These are phyloP conservation scores for Phytopythium sindhum DNA, from an alignment of 352 stramenopile species.

Conservation along the genomic window DNA sequence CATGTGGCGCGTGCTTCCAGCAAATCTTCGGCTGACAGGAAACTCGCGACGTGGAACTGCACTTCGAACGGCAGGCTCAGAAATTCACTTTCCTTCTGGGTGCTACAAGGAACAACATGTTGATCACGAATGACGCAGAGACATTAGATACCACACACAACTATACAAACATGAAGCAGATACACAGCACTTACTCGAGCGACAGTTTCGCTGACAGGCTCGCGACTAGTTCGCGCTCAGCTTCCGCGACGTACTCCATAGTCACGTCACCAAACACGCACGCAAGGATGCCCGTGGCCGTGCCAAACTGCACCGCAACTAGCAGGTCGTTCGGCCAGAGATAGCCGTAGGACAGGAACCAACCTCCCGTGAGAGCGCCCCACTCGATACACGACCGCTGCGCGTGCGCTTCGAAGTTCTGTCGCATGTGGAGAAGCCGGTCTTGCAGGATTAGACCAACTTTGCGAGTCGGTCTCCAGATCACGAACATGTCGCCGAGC, in stretches of 20 bases:
- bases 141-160: neutral
- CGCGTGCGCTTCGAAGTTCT: slow-evolving; percentile 56
- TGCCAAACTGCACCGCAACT: slow-evolving; percentile 73
- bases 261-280: slow-evolving; percentile 74
- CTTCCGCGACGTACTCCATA: slow-evolving; percentile 57
- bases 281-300: slow-evolving; percentile 55
- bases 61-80: slow-evolving; percentile 78
- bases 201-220: slow-evolving; percentile 34
- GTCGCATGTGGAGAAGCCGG: slow-evolving; percentile 57
- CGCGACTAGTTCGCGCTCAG: slow-evolving; percentile 62
- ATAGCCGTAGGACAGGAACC: slow-evolving; percentile 65
- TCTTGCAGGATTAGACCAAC: slow-evolving; percentile 80
- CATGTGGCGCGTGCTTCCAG: slow-evolving; percentile 68
- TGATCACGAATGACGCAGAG: slow-evolving; percentile 4
- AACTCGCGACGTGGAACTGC: slow-evolving; percentile 75
- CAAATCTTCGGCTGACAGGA: slow-evolving; percentile 73
- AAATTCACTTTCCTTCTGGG: slow-evolving; percentile 57
- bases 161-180: neutral
- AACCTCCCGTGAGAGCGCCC: slow-evolving; percentile 43
- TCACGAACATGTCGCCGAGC: slow-evolving; percentile 82
- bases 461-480: slow-evolving; percentile 77
- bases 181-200: slow-evolving; percentile 35
- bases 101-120: slow-evolving; percentile 23
- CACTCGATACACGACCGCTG: slow-evolving; percentile 57
- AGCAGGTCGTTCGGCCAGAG: slow-evolving; percentile 70